Conservation (phyloP, 805 yeast species). For the Spathaspora hagerdaliae region DNA sequence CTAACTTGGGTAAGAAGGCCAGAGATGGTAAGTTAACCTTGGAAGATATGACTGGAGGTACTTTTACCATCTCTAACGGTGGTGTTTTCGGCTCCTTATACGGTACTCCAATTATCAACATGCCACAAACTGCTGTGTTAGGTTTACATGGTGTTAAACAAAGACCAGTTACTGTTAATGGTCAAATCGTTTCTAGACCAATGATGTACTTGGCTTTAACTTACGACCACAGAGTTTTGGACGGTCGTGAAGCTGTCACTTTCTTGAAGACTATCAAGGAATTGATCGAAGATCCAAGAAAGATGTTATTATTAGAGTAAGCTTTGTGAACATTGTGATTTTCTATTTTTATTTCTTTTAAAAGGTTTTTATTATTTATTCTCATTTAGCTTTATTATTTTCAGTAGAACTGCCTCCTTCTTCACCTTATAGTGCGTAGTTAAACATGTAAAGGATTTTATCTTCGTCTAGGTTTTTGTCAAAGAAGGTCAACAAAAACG, state of each 20-base stretch:
- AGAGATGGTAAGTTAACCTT: conserved; percentile 94
- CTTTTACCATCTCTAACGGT: conserved; percentile 98
- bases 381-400: background rate
- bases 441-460: background rate
- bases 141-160: conserved; percentile 97
- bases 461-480: too few species aligned
- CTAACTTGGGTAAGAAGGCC: conserved; percentile 81
- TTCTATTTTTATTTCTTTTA: background rate
- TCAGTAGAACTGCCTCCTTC: too few species aligned
- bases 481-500: too few species aligned
- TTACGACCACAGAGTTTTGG: conserved; percentile 95
- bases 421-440: background rate
- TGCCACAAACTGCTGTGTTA: conserved; percentile 97
- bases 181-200: conserved; percentile 94
- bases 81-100: conserved; percentile 97
- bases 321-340: background rate
- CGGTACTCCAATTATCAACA: conserved; percentile 97
- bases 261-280: conserved; percentile 96
- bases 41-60: conserved; percentile 99
- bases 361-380: background rate
- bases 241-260: conserved; percentile 98
- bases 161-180: conserved; percentile 94
- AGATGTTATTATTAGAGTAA: conserved; percentile 63
- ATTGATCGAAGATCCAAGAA: conserved; percentile 97
- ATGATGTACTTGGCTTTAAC: conserved; percentile 99